Conservation (phyloP, 148 eudicot species). For the Spergularia bocconei region DNA sequence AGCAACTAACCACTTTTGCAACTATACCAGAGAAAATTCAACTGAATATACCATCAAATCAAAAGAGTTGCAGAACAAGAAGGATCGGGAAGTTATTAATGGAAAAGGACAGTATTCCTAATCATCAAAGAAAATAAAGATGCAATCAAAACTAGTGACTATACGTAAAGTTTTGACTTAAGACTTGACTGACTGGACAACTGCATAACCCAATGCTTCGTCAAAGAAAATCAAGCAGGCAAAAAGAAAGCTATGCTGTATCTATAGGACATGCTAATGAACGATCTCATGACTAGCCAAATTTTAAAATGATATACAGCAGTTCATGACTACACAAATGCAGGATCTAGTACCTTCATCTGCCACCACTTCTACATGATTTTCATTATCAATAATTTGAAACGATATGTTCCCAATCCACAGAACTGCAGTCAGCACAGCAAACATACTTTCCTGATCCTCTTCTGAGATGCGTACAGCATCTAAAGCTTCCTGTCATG, state of each 20-base stretch:
- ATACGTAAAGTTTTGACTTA: not conserved
- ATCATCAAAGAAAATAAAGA: not conserved
- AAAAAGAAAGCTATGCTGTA: not conserved
- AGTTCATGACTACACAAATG: constrained; percentile 17
- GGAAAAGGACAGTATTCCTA: too few species aligned
- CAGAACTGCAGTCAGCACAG: constrained; percentile 80
- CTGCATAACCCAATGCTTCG: not conserved
- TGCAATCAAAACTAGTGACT: not conserved
- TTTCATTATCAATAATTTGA: constrained; percentile 63
- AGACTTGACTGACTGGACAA: not conserved
- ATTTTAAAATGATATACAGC: not conserved
- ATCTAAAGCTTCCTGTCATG: constrained; percentile 66
- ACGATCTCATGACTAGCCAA: not conserved
- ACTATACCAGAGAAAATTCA: not conserved
- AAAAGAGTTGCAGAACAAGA: not conserved
- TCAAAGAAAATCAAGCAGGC: not conserved
- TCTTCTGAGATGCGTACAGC: constrained; percentile 55
- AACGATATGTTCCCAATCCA: constrained; percentile 97
- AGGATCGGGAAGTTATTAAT: not conserved
- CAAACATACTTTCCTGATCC: constrained; percentile 66
- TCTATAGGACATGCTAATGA: not conserved
- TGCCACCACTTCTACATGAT: constrained; percentile 66
- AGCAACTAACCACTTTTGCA: not conserved
- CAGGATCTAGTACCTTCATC: constrained; percentile 65
- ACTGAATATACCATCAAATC: not conserved